These are phyloP conservation scores for Neolentinus lepideus DNA, from an alignment of 1,284 basidiomycete genomes.

Conservation along the genomic window DNA sequence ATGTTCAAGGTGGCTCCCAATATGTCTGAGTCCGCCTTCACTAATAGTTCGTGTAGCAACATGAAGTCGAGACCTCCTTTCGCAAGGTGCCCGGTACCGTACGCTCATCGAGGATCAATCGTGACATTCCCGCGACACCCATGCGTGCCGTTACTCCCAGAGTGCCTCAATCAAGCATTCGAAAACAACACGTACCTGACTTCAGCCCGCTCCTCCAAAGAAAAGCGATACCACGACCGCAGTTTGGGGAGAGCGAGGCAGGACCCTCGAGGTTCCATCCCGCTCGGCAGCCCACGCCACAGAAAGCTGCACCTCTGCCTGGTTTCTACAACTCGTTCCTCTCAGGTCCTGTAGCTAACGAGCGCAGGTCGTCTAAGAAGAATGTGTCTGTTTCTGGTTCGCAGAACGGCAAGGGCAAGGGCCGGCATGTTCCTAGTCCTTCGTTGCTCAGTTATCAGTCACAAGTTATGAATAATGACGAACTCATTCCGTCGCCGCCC, in stretches of 20 bases:
- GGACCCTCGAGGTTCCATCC: conserved; percentile 7
- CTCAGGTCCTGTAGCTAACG: conserved; percentile 10
- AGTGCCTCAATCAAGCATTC: conserved; percentile 30
- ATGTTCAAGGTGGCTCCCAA: conserved; percentile 49
- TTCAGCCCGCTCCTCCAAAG: neutral
- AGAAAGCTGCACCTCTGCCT: conserved; percentile 13
- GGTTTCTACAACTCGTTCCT: conserved; percentile 30
- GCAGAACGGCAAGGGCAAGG: conserved; percentile 12
- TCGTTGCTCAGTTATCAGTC: conserved; percentile 1
- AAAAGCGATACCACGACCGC: conserved; percentile 12
- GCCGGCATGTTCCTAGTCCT: neutral
- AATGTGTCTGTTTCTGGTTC: conserved; percentile 7
- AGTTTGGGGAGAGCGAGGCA: conserved; percentile 7
- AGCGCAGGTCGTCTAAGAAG: neutral
- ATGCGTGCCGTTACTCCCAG: conserved; percentile 24
- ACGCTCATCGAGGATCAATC: conserved; percentile 28
- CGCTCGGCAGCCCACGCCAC: conserved; percentile 8
- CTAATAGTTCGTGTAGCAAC: conserved; percentile 39
- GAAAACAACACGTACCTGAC: conserved; percentile 10
- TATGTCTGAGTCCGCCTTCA: conserved; percentile 4
- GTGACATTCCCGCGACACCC: conserved; percentile 20
- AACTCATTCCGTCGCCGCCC: conserved; percentile 14
- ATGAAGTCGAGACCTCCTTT: conserved; percentile 55
- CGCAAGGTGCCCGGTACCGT: conserved; percentile 41
- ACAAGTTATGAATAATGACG: neutral